Base-by-base conservation (phyloP, 306 rosid species). In the Gleditsia sinensis region DNA sequence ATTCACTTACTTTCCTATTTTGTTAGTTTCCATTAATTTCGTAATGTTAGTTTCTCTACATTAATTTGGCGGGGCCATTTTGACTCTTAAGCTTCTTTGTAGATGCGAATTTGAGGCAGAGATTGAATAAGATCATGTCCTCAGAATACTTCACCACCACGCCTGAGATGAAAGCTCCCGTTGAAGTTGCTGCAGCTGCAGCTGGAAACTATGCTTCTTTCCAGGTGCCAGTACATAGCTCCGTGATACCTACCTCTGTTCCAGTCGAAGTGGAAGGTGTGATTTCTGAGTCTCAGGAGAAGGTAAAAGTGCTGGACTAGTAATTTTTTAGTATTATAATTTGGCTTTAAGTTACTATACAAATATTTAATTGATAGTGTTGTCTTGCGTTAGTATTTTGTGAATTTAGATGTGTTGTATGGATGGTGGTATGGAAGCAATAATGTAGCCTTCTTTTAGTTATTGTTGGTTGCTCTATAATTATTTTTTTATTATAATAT, bases 91-190 rank as follows among this genome's bases (percentile, higher is more conserved):
- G 43, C 25, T 43, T 65, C 17, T 69, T 71, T 45, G 69, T 49
- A 94, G 98, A 94, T 88, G 86, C 89, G 69, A 78, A 64, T 21
- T 86, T 94, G 90, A 89, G 98, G 67, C 94, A 88, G 82, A 91
- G 82, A 83, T 86, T 94, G 68, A 77, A 81, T 58, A 94, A 89
- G 82, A 91, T 94, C 37, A 89, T 94, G 96, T 87, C 94, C 39
- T 89, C 97, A 0, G 97, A 88, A 69, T 94, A 94, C 66, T 87
- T 89, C 59, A 89, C 80, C 46, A 94, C 92, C 21, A 81, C 92
- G 12, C 98, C 98, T 3, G 96, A 91, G 87, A 91, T 94, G 84
- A 91, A 89, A 77, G 97, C 87, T 82, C 74, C 98, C 0, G 93
- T 84, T 48, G 98, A 91, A 34, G 93, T 91, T 76, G 91, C 92